These are phyloP conservation scores for Cutaneotrichosporon daszewskae DNA, from an alignment of 1,284 basidiomycete species.

Conservation along the genomic window DNA sequence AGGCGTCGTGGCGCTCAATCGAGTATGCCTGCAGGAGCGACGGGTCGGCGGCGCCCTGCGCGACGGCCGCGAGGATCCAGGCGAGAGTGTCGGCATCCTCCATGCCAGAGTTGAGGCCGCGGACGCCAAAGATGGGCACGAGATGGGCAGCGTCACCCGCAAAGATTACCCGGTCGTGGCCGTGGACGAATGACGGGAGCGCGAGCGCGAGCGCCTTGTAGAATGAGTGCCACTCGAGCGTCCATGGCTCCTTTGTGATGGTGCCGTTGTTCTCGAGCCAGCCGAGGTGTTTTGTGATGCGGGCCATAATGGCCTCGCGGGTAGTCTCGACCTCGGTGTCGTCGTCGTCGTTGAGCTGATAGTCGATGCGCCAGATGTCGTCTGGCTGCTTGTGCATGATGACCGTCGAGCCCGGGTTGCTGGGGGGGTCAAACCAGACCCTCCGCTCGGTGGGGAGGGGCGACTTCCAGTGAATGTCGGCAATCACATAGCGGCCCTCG, in stretches of 20 bases:
- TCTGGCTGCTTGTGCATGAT: constrained; percentile 23
- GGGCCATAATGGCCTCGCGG: constrained; percentile 8
- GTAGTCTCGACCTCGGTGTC: constrained; percentile 15
- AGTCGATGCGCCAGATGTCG: constrained; percentile 22
- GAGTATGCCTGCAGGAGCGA: constrained; percentile 15
- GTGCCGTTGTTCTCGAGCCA: constrained; percentile 22
- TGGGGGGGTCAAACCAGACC: constrained; percentile 19
- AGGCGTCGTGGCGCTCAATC: constrained; percentile 16
- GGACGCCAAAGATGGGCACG: constrained; percentile 20
- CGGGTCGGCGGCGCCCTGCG: constrained; percentile 9
- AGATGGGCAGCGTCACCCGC: constrained; percentile 19
- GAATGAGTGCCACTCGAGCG: constrained; percentile 18
- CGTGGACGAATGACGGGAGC: constrained; percentile 10
- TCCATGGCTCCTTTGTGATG: constrained; percentile 19
- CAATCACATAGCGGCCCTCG: constrained; percentile 18
- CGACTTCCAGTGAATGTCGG: constrained; percentile 21
- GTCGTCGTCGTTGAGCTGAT: constrained; percentile 13
- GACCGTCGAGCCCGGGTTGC: constrained; percentile 16
- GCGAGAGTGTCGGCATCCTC: constrained; percentile 19
- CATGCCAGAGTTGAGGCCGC: constrained; percentile 18
- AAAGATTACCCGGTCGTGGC: constrained; percentile 12
- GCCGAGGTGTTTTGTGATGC: constrained; percentile 17
- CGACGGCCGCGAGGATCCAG: constrained; percentile 15
- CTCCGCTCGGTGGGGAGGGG: constrained; percentile 9
- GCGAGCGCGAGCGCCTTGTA: constrained; percentile 20